Conservation (phyloP, 2,329 filamentous ascomycete species). For the Lachnellula cervina region DNA sequence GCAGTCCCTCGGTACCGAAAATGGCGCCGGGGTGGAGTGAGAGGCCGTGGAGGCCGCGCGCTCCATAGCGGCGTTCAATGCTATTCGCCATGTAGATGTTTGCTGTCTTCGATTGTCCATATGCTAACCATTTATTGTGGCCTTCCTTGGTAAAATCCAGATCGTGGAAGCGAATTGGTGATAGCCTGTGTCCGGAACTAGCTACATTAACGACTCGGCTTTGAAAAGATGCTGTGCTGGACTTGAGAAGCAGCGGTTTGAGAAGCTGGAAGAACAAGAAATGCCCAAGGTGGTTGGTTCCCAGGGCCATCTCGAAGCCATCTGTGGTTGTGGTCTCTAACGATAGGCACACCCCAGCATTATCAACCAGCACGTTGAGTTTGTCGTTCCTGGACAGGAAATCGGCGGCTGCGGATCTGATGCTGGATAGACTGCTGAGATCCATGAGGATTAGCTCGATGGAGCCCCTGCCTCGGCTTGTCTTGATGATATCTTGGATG, state of each 20-base stretch:
- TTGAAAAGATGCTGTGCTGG: slow-evolving; percentile 35
- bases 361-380: slow-evolving; percentile 28
- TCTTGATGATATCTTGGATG: slow-evolving; percentile 19
- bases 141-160: slow-evolving; percentile 19
- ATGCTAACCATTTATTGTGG: slow-evolving; percentile 36
- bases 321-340: slow-evolving; percentile 32
- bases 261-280: slow-evolving; percentile 50
- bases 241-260: slow-evolving; percentile 37
- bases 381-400: slow-evolving; percentile 26
- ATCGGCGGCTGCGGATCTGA: slow-evolving; percentile 11
- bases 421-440: background rate
- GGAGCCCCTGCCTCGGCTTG: background rate
- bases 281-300: slow-evolving; percentile 47
- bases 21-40: too few species aligned
- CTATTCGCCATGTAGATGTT: slow-evolving; percentile 44
- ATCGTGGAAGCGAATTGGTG: slow-evolving; percentile 37
- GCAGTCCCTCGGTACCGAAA: too few species aligned
- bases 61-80: slow-evolving; percentile 41
- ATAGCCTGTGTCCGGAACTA: slow-evolving; percentile 38
- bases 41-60: slow-evolving; percentile 34
- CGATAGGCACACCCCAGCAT: slow-evolving; percentile 14
- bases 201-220: slow-evolving; percentile 45
- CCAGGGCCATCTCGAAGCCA: slow-evolving; percentile 47
- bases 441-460: background rate
- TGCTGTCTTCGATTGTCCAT: slow-evolving; percentile 41